Conservation (phyloP, 2,329 filamentous ascomycete genomes). For the Ceratocystis colombiana region DNA sequence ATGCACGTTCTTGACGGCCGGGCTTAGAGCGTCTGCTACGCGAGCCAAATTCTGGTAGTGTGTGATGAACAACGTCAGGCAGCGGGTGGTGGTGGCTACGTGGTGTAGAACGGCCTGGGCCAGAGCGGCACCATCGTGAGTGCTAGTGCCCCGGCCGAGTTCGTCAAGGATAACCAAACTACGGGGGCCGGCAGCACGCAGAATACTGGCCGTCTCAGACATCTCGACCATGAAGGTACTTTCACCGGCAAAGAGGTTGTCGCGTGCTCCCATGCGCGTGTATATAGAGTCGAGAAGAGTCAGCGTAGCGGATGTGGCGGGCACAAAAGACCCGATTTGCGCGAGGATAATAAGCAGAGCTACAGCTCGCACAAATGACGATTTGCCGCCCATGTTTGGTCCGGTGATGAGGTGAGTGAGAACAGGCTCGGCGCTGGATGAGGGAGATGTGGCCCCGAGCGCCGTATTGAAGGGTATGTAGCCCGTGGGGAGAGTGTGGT, state of each 20-base stretch:
- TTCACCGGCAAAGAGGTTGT: constrained; percentile 92
- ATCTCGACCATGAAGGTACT: constrained; percentile 98
- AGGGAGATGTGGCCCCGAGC: constrained; percentile 36
- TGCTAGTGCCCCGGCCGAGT: constrained; percentile 83
- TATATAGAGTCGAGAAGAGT: constrained; percentile 85
- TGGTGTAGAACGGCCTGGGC: constrained; percentile 83
- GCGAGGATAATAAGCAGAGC: constrained; percentile 89
- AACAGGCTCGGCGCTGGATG: constrained; percentile 43
- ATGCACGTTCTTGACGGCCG: constrained; percentile 72
- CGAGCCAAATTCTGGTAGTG: constrained; percentile 81
- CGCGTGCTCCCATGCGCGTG: constrained; percentile 90
- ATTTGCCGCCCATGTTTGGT: constrained; percentile 98
- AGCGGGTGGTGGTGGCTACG: constrained; percentile 61
- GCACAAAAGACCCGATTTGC: constrained; percentile 89
- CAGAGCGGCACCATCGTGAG: constrained; percentile 92
- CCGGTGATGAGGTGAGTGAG: constrained; percentile 84
- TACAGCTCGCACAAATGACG: constrained; percentile 88
- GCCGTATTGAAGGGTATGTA: constrained; percentile 87
- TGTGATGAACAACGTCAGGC: constrained; percentile 89
- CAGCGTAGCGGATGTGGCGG: constrained; percentile 61
- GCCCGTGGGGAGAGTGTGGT: constrained; percentile 59
- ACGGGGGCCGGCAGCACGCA: constrained; percentile 76
- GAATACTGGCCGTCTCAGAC: constrained; percentile 79
- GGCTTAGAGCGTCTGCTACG: constrained; percentile 57
- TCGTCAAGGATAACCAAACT: constrained; percentile 90